Percentiles rank a stretch among this genome's conserved stretches.
Conservation (phyloP, 345 rosid genomes). For the Acer campestre region DNA sequence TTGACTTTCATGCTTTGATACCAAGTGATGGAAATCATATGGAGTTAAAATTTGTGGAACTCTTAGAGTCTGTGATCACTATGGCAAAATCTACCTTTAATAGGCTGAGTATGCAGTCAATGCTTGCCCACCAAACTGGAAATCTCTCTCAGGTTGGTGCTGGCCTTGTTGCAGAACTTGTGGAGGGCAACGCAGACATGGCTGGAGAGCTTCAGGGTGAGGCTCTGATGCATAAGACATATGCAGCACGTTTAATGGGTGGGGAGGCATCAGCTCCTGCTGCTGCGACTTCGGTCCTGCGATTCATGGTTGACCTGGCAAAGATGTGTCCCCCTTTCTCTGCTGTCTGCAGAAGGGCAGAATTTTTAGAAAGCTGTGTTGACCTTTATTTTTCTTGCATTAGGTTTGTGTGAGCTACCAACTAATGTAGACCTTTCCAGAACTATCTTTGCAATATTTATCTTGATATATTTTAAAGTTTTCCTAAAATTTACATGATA, state of each 20-base stretch:
- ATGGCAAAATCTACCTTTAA: conserved; percentile 98
- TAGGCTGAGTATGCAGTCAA: conserved; percentile 78
- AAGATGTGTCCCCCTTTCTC: conserved; percentile 97
- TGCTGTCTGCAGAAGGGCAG: conserved; percentile 88
- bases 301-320: conserved; percentile 99
- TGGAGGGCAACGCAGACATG: conserved; percentile 87
- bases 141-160: conserved; percentile 87
- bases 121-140: conserved; percentile 92
- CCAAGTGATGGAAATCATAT: conserved; percentile 78
- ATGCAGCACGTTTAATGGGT: conserved; percentile 98
- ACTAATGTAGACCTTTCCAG: conserved; percentile 19
- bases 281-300: conserved; percentile 92
- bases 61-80: conserved; percentile 86
- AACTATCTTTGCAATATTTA: conserved; percentile 8
- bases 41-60: conserved; percentile 90
- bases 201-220: conserved; percentile 99
- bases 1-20: conserved; percentile 97
- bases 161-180: conserved; percentile 90
- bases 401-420: conserved; percentile 61
- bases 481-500: conserved; percentile 13
- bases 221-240: conserved; percentile 99
- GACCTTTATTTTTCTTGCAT: conserved; percentile 96
- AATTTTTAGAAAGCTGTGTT: conserved; percentile 87
- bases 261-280: conserved; percentile 99
- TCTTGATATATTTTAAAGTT: conserved; percentile 13